Evolutionary conservation across 164 flowering plant species (phyloP).

Genomic region (Umbilicus rupestris): DNA sequence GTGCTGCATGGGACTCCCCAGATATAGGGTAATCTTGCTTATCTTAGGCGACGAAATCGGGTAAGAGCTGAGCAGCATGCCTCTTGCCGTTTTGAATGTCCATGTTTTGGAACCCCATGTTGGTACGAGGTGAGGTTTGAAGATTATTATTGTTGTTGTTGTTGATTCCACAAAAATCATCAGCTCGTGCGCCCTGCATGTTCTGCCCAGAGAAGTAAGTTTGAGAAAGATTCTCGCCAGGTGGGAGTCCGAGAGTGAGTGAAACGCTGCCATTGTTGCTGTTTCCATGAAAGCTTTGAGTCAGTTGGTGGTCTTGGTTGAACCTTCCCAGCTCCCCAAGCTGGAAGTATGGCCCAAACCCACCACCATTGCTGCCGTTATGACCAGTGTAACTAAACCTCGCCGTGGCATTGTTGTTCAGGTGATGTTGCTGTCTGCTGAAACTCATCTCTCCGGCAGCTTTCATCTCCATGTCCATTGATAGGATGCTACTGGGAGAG

Average conservation of each 20-base stretch:
- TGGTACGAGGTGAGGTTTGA: constrained; percentile 19
- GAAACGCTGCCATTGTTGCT: constrained; percentile 31
- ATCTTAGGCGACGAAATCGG: constrained; percentile 51
- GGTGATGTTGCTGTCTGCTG: not conserved
- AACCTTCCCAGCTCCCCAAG: constrained; percentile 15
- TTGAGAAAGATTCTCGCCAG: constrained; percentile 30
- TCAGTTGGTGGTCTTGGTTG: constrained; percentile 19
- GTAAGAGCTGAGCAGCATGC: constrained; percentile 69
- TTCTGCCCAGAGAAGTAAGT: constrained; percentile 22
- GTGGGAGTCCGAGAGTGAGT: constrained; percentile 47
- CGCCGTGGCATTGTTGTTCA: no score
- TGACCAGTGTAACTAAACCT: not conserved
- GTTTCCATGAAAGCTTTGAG: constrained; percentile 18
- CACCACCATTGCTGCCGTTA: not conserved
- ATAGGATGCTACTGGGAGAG: constrained; percentile 22
- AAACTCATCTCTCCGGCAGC: constrained; percentile 9
- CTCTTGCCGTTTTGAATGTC: constrained; percentile 59
- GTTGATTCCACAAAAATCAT: constrained; percentile 15
- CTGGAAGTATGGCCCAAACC: constrained; percentile 8
- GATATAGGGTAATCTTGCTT: no score
- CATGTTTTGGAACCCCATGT: constrained; percentile 22
- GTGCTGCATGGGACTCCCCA: not conserved
- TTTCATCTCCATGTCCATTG: no score
- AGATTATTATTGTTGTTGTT: constrained; percentile 10
- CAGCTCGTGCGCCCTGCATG: constrained; percentile 14